Conservation (phyloP, 2,329 filamentous ascomycete species). For the Diaporthe longicolla region DNA sequence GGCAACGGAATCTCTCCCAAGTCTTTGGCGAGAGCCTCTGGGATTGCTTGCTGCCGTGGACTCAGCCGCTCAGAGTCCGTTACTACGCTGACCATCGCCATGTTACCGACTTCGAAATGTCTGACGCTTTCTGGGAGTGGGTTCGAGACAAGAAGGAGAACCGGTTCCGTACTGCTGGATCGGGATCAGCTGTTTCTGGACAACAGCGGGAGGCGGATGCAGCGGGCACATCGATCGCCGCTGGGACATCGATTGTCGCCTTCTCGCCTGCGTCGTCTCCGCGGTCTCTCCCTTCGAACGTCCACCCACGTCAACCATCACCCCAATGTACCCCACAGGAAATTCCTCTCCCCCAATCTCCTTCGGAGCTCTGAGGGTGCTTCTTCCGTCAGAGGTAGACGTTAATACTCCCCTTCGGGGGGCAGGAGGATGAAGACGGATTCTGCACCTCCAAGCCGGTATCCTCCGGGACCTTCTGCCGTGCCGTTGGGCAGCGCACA, state of each 20-base stretch:
- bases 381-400: conserved; percentile 36
- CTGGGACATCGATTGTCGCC: conserved; percentile 33
- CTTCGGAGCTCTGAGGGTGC: conserved; percentile 23
- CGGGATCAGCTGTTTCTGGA: conserved; percentile 29
- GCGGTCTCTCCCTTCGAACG: conserved; percentile 25
- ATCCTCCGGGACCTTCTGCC: conserved; percentile 39
- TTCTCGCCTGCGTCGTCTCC: conserved; percentile 28
- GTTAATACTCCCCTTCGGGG: conserved; percentile 30
- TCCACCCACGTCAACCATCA: conserved; percentile 24
- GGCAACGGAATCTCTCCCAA: conserved; percentile 35
- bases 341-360: conserved; percentile 33
- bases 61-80: conserved; percentile 27
- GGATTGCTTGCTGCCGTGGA: conserved; percentile 40
- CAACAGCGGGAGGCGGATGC: conserved; percentile 28
- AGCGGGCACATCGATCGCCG: conserved; percentile 23
- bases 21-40: conserved; percentile 37
- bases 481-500: conserved; percentile 17
- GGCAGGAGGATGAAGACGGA: conserved; percentile 35
- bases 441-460: conserved; percentile 40
- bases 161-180: conserved; percentile 32
- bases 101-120: conserved; percentile 38
- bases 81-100: conserved; percentile 17
- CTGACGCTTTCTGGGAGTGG: conserved; percentile 35
- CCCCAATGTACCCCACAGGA: conserved; percentile 23
- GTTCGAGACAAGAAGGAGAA: conserved; percentile 19